Evolutionary conservation across 2,329 filamentous ascomycete species (phyloP).

Genomic region (Penicillium aurantiogriseum): DNA sequence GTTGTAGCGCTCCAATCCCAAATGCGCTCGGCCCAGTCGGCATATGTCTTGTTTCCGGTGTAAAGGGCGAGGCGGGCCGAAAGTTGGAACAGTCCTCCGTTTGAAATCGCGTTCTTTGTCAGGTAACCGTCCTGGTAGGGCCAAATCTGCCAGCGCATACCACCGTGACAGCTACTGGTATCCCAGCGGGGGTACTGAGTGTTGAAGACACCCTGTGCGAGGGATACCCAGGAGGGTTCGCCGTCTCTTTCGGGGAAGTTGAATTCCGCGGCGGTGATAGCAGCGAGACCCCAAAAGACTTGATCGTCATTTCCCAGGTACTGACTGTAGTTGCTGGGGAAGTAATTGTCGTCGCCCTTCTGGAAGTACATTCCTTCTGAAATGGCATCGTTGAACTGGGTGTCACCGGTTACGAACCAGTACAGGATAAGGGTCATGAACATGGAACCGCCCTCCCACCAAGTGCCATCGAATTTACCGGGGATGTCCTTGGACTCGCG

Average conservation of each 20-base stretch:
- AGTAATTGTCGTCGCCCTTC: constrained; percentile 72
- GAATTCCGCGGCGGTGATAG: constrained; percentile 74
- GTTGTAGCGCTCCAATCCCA: constrained; percentile 58
- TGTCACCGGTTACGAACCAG: constrained; percentile 78
- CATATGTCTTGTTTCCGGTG: constrained; percentile 76
- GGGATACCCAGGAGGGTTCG: constrained; percentile 70
- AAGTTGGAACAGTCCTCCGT: constrained; percentile 59
- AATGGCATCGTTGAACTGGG: constrained; percentile 66
- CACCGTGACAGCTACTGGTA: constrained; percentile 63
- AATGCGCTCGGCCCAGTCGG: constrained; percentile 71
- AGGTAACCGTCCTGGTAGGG: constrained; percentile 68
- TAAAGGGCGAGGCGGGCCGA: constrained; percentile 70
- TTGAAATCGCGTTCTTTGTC: constrained; percentile 60
- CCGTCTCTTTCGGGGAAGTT: constrained; percentile 68
- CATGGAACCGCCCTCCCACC: constrained; percentile 73
- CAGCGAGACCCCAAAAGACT: constrained; percentile 82
- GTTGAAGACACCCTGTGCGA: constrained; percentile 79
- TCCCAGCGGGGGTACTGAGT: constrained; percentile 73
- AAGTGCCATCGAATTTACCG: constrained; percentile 41
- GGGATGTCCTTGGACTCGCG: constrained; percentile 40
- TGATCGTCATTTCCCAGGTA: constrained; percentile 57
- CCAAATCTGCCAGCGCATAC: constrained; percentile 84
- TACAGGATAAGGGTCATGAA: constrained; percentile 72
- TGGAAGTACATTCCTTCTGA: constrained; percentile 71
- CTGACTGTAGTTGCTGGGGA: constrained; percentile 60